A percentile compares a stretch with the other conserved stretches of the same genome.
Conservation (phyloP, 768 basidiomycete genomes). For the Serendipita sp. region DNA sequence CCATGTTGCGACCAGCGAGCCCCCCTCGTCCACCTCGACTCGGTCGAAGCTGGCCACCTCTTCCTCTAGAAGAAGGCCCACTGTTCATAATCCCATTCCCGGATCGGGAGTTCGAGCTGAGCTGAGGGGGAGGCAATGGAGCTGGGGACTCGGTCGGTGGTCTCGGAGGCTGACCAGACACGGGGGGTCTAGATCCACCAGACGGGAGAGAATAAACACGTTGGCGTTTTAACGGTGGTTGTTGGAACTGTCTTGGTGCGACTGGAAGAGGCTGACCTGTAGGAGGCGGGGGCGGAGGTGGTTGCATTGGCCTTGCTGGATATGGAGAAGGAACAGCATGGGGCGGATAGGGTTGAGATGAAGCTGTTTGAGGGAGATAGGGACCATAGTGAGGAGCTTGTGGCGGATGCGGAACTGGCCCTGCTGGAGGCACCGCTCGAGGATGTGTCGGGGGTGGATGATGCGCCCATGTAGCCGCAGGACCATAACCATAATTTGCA, state of each 20-base stretch:
- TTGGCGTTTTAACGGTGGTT: background rate
- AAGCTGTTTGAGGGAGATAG: conserved; percentile 5
- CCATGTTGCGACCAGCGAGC: background rate
- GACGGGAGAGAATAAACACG: background rate
- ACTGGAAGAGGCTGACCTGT: background rate
- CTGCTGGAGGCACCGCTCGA: conserved; percentile 11
- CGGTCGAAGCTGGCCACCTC: background rate
- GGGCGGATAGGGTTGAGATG: background rate
- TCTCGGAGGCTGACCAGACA: background rate
- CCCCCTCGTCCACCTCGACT: background rate
- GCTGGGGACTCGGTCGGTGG: background rate
- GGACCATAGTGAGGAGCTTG: conserved; percentile 11
- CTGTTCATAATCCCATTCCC: background rate
- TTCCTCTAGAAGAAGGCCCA: background rate
- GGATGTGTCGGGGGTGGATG: conserved; percentile 2
- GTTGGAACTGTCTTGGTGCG: background rate
- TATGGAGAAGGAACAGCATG: background rate
- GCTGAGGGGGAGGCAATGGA: background rate
- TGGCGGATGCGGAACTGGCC: conserved; percentile 12
- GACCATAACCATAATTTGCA: conserved; percentile 3
- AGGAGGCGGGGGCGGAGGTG: background rate
- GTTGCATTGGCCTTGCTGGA: background rate
- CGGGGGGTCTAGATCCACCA: background rate
- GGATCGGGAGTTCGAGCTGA: background rate
- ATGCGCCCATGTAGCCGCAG: conserved; percentile 5